Conservation (phyloP, 495 filamentous ascomycete species). For the Penicillium manginii region DNA sequence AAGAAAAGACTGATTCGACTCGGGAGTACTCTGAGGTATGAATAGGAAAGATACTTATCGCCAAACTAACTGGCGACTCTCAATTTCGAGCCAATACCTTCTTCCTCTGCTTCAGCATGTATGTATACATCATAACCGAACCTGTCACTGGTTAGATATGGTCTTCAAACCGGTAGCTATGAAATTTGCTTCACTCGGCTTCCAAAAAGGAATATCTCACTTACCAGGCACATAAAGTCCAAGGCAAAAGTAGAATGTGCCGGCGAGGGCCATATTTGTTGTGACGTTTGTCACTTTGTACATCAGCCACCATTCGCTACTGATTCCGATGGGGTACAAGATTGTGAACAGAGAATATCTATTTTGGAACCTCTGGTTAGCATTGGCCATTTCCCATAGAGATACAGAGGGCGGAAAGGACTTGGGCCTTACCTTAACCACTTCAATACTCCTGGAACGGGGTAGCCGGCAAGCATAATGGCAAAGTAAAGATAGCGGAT, state of each 20-base stretch:
- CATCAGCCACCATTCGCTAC: slow-evolving; percentile 54
- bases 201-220: slow-evolving; percentile 26
- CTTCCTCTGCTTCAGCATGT: slow-evolving; percentile 79
- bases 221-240: slow-evolving; percentile 72
- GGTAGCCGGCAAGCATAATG: slow-evolving; percentile 30
- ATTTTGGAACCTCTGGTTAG: neutral
- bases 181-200: neutral
- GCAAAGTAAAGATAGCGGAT: slow-evolving; percentile 59
- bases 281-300: slow-evolving; percentile 38
- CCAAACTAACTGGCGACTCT: too few relatives aligned
- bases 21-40: too few relatives aligned
- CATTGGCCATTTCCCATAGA: neutral
- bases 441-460: slow-evolving; percentile 38
- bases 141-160: slow-evolving; percentile 48
- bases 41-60: too few relatives aligned
- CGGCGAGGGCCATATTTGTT: slow-evolving; percentile 20
- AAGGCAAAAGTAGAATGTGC: slow-evolving; percentile 50
- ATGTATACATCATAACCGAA: slow-evolving; percentile 73
- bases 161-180: slow-evolving; percentile 1
- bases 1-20: too few relatives aligned
- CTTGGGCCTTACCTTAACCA: slow-evolving; percentile 43
- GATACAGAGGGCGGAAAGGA: neutral
- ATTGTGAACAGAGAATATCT: slow-evolving; percentile 58
- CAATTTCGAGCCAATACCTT: slow-evolving; percentile 45
- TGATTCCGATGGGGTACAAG: slow-evolving; percentile 59